Evolutionary conservation across 352 stramenopile genomes (phyloP), one percentile per base, ranked within the genome.

Genomic region (Aphanomyces invadans): DNA sequence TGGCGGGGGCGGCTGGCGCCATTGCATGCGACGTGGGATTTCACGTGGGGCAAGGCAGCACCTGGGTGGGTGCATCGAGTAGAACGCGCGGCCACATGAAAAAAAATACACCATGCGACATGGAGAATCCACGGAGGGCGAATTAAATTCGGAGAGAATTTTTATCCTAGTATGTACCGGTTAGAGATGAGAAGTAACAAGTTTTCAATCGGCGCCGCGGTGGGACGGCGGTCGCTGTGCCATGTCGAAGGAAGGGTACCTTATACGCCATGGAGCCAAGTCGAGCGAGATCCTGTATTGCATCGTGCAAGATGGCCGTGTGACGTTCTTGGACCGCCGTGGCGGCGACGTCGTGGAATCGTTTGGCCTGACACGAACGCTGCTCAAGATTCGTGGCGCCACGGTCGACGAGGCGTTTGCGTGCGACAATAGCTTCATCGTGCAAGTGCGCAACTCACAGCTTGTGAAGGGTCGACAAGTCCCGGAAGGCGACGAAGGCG

Each of bases 221-320:
- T n/a, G n/a, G n/a, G n/a, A n/a, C n/a, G n/a, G n/a, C n/a, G n/a
- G n/a, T n/a, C n/a, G n/a, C n/a, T 29, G 15, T n/a, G 10, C 54
- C 42, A 94, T 95, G 86, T 89, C 81, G 15, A 90, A 90, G 74
- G 82, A 95, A 75, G 86, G 82, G 4, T 95, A 87, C 65, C 65
- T 95, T 32, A 70, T 91, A 39, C 68, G 80, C 31, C 86, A 95
- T 60, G 86, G 92, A 44, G 76, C 84, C 33, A 77, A 72, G 45
- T 79, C 80, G 39, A 87, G 77, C 62, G 69, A 79, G 36, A 85
- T 92, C 44, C 87, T 87, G 74, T 95, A 90, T 69, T 87, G 78
- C 69, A 80, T 92, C 49, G 70, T 95, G 28, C 79, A 77, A 42
- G 83, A 92, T 45, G 86, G 86, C 51, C 71, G 76, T 25, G 69